Conservation (phyloP, 169 alveolate species). For the Babesia divergens region DNA sequence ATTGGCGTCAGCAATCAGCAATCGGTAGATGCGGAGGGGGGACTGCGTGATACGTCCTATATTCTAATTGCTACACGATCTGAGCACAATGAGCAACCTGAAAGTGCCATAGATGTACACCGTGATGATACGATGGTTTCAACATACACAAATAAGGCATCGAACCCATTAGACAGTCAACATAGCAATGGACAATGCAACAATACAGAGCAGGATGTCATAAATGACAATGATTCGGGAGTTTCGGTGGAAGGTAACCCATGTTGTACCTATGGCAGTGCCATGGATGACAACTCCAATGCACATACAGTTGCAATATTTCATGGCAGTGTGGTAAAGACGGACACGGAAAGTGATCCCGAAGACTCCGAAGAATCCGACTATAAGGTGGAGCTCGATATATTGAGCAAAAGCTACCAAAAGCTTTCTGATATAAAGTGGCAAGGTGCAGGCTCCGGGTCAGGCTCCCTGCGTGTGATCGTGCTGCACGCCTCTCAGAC, state of each 20-base stretch:
- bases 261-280: slow-evolving; percentile 8
- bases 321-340: background rate
- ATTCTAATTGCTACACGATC: too few species aligned
- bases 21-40: too few species aligned
- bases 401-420: slow-evolving; percentile 31
- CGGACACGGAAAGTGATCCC: background rate
- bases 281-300: background rate
- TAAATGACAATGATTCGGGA: too few species aligned
- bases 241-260: slow-evolving; percentile 13
- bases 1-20: too few species aligned
- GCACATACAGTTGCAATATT: background rate
- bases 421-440: slow-evolving; percentile 55
- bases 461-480: slow-evolving; percentile 69
- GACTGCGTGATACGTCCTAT: too few species aligned
- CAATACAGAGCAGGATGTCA: too few species aligned
- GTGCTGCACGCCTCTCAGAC: slow-evolving; percentile 89
- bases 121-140: too few species aligned
- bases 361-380: background rate
- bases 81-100: too few species aligned
- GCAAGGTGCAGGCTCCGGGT: slow-evolving; percentile 70
- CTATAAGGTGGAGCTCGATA: slow-evolving; percentile 37
- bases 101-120: too few species aligned
- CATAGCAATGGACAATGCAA: too few species aligned
- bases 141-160: too few species aligned
- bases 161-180: too few species aligned